Conservation (phyloP, 1,139 yeast genomes). For the Saccharomycopsis crataegensis region DNA sequence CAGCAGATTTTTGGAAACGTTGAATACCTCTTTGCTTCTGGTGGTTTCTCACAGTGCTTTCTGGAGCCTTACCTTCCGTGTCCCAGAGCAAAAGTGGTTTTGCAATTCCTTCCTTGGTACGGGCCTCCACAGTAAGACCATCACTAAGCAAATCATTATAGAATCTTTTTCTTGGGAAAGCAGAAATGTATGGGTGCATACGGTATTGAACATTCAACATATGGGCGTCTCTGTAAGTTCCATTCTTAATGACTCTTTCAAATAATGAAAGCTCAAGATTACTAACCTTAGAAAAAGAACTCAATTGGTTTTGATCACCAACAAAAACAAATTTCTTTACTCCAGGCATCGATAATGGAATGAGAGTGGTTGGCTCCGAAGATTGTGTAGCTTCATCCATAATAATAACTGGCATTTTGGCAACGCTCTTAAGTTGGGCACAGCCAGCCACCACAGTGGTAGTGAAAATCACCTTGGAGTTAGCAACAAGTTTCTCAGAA, state of each 20-base stretch:
- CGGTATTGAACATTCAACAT: slow-evolving; percentile 70
- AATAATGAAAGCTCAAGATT: slow-evolving; percentile 51
- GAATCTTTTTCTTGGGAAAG: slow-evolving; percentile 52
- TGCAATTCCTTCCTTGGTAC: slow-evolving; percentile 36
- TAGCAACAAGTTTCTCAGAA: slow-evolving; percentile 45
- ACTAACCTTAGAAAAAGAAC: slow-evolving; percentile 59
- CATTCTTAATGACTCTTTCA: slow-evolving; percentile 50
- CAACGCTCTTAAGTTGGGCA: slow-evolving; percentile 46
- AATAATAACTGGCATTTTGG: slow-evolving; percentile 56
- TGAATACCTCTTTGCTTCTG: slow-evolving; percentile 28
- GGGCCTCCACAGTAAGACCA: slow-evolving; percentile 49
- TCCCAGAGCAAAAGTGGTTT: slow-evolving; percentile 51
- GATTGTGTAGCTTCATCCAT: slow-evolving; percentile 72
- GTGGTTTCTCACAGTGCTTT: slow-evolving; percentile 41
- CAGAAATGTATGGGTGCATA: slow-evolving; percentile 65
- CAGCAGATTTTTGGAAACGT: slow-evolving; percentile 25
- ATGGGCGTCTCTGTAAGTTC: slow-evolving; percentile 49
- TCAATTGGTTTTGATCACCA: slow-evolving; percentile 60
- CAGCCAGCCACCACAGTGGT: slow-evolving; percentile 72
- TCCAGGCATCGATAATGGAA: slow-evolving; percentile 63
- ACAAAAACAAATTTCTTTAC: slow-evolving; percentile 62
- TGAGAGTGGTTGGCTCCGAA: slow-evolving; percentile 61
- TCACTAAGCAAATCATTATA: slow-evolving; percentile 49
- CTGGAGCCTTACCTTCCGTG: slow-evolving; percentile 37
- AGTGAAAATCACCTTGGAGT: slow-evolving; percentile 62